Conservation (phyloP, 2,329 filamentous ascomycete species). For the Aspergillus clavatus region DNA sequence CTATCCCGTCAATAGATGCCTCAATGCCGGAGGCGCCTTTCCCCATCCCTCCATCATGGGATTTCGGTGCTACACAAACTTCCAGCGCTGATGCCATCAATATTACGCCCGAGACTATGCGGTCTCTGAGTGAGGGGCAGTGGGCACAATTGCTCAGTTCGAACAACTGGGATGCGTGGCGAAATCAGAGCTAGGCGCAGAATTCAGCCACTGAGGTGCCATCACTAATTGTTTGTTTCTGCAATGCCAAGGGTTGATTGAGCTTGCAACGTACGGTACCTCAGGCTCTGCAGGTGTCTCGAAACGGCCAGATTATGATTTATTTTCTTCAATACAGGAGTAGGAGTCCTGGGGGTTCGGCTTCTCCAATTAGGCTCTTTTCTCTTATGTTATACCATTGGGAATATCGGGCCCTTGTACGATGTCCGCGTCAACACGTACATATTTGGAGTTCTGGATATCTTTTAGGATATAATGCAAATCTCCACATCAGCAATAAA, state of each 20-base stretch:
- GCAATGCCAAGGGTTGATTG: too few relatives aligned
- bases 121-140: slow-evolving; percentile 29
- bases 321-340: not conserved
- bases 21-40: slow-evolving; percentile 22
- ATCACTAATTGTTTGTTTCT: too few relatives aligned
- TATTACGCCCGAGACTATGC: slow-evolving; percentile 19
- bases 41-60: slow-evolving; percentile 27
- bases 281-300: not conserved
- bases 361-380: not conserved
- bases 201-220: not conserved
- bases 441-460: too few relatives aligned
- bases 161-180: slow-evolving; percentile 16
- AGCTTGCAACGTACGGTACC: not conserved
- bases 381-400: not conserved
- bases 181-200: not conserved
- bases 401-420: not conserved
- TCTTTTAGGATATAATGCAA: too few relatives aligned
- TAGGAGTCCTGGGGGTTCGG: not conserved
- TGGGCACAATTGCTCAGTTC: slow-evolving; percentile 31
- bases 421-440: not conserved
- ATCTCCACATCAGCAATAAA: too few relatives aligned
- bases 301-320: not conserved
- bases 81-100: slow-evolving; percentile 14
- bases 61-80: slow-evolving; percentile 16
- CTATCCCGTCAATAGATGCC: slow-evolving; percentile 13